Conservation (phyloP, 148 eudicot species). For the Rhododendron molle region DNA sequence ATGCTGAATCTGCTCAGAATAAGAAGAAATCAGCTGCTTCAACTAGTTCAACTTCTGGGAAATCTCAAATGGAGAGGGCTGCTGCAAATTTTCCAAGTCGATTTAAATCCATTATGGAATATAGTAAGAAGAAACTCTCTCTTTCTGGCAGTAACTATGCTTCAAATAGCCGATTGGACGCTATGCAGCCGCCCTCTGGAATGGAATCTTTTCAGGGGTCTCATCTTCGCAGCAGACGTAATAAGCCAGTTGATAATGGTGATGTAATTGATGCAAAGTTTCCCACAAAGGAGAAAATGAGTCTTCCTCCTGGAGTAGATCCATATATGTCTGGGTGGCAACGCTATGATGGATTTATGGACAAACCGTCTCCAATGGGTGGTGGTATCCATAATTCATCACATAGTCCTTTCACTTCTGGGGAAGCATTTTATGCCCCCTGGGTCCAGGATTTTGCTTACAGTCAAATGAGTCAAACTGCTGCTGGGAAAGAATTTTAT, state of each 20-base stretch:
- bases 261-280: constrained; percentile 7
- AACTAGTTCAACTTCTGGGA: constrained; percentile 5
- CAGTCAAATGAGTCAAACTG: neutral
- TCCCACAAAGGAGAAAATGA: neutral
- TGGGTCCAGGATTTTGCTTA: constrained; percentile 10
- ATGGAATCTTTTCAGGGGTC: neutral
- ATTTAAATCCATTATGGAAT: neutral
- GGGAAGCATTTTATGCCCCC: neutral
- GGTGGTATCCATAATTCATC: neutral
- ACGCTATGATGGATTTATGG: neutral
- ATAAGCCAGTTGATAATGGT: constrained; percentile 3
- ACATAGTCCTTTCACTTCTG: neutral
- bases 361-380: neutral
- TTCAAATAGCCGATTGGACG: neutral
- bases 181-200: neutral
- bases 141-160: neutral
- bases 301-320: constrained; percentile 13
- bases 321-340: constrained; percentile 7
- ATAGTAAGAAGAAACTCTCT: neutral
- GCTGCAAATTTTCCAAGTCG: neutral
- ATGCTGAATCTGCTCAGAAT: constrained; percentile 1
- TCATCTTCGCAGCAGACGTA: neutral
- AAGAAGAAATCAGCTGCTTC: constrained; percentile 6
- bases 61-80: neutral
- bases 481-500: neutral